Percentiles rank a stretch among this genome's conserved stretches.
These are phyloP conservation scores for Neoboletus subvelutipes DNA, from an alignment of 768 basidiomycete genomes.

Conservation along the genomic window DNA sequence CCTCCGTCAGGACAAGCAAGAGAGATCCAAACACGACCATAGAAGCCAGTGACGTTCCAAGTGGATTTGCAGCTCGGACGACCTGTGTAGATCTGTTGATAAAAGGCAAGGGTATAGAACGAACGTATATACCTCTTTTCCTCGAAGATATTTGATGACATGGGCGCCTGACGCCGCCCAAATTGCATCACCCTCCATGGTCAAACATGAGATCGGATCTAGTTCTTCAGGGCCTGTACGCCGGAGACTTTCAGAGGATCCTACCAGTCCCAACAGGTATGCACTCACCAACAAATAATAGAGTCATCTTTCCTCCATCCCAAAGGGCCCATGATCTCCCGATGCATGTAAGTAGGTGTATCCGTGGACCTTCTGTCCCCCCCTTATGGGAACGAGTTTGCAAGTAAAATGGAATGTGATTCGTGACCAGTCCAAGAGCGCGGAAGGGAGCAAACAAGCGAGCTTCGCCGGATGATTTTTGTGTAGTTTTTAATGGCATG, in stretches of 20 bases:
- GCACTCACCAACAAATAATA: slow-evolving; percentile 88
- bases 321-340: slow-evolving; percentile 93
- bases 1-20: slow-evolving; percentile 75
- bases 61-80: slow-evolving; percentile 58
- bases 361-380: slow-evolving; percentile 75
- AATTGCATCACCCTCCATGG: slow-evolving; percentile 82
- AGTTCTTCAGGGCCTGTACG: slow-evolving; percentile 76
- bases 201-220: slow-evolving; percentile 70
- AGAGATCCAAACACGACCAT: slow-evolving; percentile 81
- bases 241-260: slow-evolving; percentile 3
- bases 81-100: slow-evolving; percentile 37
- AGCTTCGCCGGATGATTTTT: slow-evolving; percentile 19
- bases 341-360: slow-evolving; percentile 84
- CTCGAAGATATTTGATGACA: slow-evolving; percentile 78
- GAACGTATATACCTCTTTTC: slow-evolving; percentile 67
- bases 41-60: slow-evolving; percentile 57
- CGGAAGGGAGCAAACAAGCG: slow-evolving; percentile 89
- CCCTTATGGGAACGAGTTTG: slow-evolving; percentile 86
- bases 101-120: background rate
- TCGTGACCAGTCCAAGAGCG: slow-evolving; percentile 92
- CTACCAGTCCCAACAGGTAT: background rate
- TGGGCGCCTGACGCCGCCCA: slow-evolving; percentile 73
- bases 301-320: slow-evolving; percentile 91
- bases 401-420: slow-evolving; percentile 84
- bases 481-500: background rate